A percentile compares a stretch with the other conserved stretches of the same genome.
Conservation (phyloP, 192 early-diverging fungal genomes). For the Coemansia sp. region DNA sequence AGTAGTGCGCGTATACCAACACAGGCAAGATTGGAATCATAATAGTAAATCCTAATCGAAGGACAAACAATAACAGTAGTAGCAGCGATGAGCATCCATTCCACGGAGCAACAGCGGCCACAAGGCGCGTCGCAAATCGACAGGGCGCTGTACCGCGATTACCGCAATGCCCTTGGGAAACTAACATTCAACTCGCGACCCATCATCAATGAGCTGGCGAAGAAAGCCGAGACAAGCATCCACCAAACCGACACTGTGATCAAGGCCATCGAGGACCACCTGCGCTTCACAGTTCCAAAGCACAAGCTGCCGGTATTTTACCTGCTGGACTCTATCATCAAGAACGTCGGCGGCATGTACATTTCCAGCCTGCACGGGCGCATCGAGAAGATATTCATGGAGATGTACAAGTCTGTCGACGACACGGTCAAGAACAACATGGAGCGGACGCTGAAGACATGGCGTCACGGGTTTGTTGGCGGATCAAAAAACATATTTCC, state of each 20-base stretch:
- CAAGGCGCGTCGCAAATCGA: conserved; percentile 18
- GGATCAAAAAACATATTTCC: conserved; percentile 37
- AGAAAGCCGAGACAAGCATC: conserved; percentile 75
- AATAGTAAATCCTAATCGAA: too few relatives aligned
- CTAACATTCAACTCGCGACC: conserved; percentile 93
- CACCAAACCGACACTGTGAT: conserved; percentile 70
- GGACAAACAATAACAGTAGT: too few relatives aligned
- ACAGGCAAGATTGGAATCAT: too few relatives aligned
- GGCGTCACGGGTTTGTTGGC: conserved; percentile 68
- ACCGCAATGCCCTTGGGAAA: conserved; percentile 64
- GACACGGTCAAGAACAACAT: conserved; percentile 65
- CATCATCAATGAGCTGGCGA: conserved; percentile 89
- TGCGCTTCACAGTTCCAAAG: conserved; percentile 38
- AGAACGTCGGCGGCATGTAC: conserved; percentile 87
- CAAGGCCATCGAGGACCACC: conserved; percentile 64
- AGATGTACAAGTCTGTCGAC: conserved; percentile 74
- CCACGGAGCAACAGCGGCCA: conserved; percentile 4
- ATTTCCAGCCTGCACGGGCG: conserved; percentile 67
- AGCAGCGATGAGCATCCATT: too few relatives aligned
- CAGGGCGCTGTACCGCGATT: conserved; percentile 60
- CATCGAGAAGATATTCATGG: conserved; percentile 71
- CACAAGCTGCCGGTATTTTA: conserved; percentile 85
- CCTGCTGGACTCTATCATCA: conserved; percentile 93
- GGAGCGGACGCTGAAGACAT: conserved; percentile 76
- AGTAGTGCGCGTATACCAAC: too few relatives aligned